A percentile compares a stretch with the other conserved stretches of the same genome.
These are phyloP conservation scores for Fonsecaea nubica DNA, from an alignment of 2,329 filamentous ascomycete species.

Conservation along the genomic window DNA sequence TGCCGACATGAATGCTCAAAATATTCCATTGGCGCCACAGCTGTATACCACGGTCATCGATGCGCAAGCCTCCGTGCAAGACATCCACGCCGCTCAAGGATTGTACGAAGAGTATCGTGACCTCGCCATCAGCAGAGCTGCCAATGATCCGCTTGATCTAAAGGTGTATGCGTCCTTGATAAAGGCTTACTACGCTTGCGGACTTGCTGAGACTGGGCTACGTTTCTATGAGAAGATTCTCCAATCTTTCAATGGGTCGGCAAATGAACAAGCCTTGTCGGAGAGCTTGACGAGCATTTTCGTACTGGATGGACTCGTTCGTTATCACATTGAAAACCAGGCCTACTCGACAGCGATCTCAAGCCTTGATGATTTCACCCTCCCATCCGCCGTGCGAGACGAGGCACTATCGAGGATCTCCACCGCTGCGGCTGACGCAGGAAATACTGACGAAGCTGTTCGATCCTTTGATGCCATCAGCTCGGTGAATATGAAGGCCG, in stretches of 20 bases:
- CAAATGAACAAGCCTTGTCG: conserved; percentile 61
- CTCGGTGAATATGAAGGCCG: conserved; percentile 55
- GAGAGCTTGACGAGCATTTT: conserved; percentile 73
- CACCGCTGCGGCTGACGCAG: conserved; percentile 78
- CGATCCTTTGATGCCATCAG: conserved; percentile 69
- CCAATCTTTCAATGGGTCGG: conserved; percentile 57
- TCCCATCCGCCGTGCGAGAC: conserved; percentile 65
- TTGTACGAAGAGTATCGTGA: conserved; percentile 95
- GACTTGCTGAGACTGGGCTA: conserved; percentile 78
- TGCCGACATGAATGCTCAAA: conserved; percentile 84
- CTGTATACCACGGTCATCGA: conserved; percentile 94
- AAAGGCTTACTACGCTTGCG: conserved; percentile 83
- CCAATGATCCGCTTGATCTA: conserved; percentile 75
- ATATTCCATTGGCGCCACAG: conserved; percentile 75
- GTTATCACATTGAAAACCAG: conserved; percentile 68
- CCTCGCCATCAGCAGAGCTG: conserved; percentile 72
- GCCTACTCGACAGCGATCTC: conserved; percentile 31
- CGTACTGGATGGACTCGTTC: conserved; percentile 76
- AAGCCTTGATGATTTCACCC: conserved; percentile 28
- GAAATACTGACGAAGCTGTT: conserved; percentile 71
- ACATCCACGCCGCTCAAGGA: conserved; percentile 86
- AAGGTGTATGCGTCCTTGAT: conserved; percentile 91
- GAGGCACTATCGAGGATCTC: conserved; percentile 75
- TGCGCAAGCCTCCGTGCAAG: conserved; percentile 82
- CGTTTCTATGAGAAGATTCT: conserved; percentile 86